phyloP scores from a whole-genome alignment of 768 basidiomycete species.

The Leccinum rimulosum region DNA sequence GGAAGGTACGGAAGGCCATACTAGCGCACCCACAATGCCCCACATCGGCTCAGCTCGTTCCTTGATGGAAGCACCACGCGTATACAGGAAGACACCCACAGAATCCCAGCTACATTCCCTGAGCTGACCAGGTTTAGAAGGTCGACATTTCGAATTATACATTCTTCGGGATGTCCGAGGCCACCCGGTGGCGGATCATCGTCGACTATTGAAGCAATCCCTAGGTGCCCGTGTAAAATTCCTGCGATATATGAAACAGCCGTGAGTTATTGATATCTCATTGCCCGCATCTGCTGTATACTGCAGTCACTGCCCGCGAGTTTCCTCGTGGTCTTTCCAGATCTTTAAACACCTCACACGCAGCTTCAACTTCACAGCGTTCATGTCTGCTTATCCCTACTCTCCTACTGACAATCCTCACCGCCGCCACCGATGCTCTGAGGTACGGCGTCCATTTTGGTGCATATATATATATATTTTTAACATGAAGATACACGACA shows the following conservation, averaged over 20 bases:
- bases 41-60: not conserved
- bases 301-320: not conserved
- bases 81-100: not conserved
- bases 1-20: not conserved
- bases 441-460: slow-evolving; percentile 7
- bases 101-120: not conserved
- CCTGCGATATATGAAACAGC: slow-evolving; percentile 3
- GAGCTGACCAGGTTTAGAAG: not conserved
- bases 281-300: slow-evolving; percentile 7
- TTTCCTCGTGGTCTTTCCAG: not conserved
- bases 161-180: not conserved
- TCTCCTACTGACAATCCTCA: not conserved
- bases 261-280: slow-evolving; percentile 1
- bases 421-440: not conserved
- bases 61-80: not conserved
- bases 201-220: not conserved
- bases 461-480: too few species aligned
- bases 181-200: not conserved
- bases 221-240: too few species aligned
- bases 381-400: slow-evolving; percentile 6
- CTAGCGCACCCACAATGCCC: not conserved
- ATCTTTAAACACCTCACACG: not conserved
- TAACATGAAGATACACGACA: not conserved
- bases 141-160: too few species aligned
- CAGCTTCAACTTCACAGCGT: slow-evolving; percentile 4